Base-by-base conservation (phyloP, 192 early-diverging fungal genomes). In the Obelidium mucronatum region DNA sequence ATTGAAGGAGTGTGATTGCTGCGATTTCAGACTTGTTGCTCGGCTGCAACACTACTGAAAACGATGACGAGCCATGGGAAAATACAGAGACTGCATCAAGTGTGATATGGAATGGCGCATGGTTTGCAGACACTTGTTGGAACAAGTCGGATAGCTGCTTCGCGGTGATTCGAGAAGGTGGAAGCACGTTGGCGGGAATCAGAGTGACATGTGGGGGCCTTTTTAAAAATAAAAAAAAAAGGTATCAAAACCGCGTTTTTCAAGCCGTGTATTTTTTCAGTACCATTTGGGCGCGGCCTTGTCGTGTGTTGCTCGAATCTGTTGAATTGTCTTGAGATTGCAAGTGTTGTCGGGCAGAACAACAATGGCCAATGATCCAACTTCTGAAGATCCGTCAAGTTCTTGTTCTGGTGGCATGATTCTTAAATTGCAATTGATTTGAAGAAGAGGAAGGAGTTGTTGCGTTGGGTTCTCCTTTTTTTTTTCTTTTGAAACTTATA, bases 121-220 rank as follows among this genome's bases (percentile, higher is more conserved):
- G 52, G 24, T 22, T 11, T 5, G 6, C 39, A 5, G 62, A 11
- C 3, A 63, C 28, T 22, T 56, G 72, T 11, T 6, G 1, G 24
- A 71, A 24, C 33, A 33, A 11, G 17, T 8, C 36, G 26, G 5
- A 15, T 33, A 76, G 74, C 2, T 67, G 15, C 15, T 39, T 24
- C 6, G 31, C 19, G 1, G 35, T 51, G 28, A 55, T 39, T 58
- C 67, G 51, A 8, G 61, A 40, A 39, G 31, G 42, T 19, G 34
- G 74, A 0, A 66, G 61, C 30, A 67, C 63, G 5, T 40, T 0
- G 15, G 74, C 17, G 26, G 59, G 59, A 26, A 76, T 39, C 19
- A 76, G 51, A 1, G 74, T 66, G 2, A 76, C 15, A 40, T 76
- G 74, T 4, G 74, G 44, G 39, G 74, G 74, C 72, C 72, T 74